These are phyloP conservation scores for Boletus coccyginus DNA, from an alignment of 768 basidiomycete species.

Conservation along the genomic window DNA sequence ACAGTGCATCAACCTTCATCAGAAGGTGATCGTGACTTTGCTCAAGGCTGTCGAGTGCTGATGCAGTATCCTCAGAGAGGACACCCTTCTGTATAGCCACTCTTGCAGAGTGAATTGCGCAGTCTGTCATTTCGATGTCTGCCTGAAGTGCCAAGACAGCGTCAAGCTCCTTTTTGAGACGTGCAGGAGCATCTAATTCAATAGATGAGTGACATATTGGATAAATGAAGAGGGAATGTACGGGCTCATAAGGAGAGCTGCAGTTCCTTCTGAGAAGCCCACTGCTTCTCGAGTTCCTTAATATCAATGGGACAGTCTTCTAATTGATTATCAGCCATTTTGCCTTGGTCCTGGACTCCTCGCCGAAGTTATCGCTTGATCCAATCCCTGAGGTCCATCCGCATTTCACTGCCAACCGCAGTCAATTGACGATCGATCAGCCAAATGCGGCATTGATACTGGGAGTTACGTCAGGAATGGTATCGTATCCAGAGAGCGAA, in stretches of 20 bases:
- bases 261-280: constrained; percentile 19
- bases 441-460: constrained; percentile 30
- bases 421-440: constrained; percentile 32
- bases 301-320: constrained; percentile 11
- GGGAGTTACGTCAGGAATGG: not conserved
- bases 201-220: too few relatives aligned
- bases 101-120: too few relatives aligned
- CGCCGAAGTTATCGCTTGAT: constrained; percentile 18
- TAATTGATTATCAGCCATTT: constrained; percentile 20
- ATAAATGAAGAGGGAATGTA: not conserved
- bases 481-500: too few relatives aligned
- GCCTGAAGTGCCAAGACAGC: too few relatives aligned
- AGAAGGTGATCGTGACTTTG: too few relatives aligned
- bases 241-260: not conserved
- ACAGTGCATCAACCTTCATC: too few relatives aligned
- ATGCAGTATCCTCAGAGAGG: too few relatives aligned
- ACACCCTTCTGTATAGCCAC: too few relatives aligned
- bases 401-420: not conserved
- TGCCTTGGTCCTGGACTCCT: constrained; percentile 12
- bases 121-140: too few relatives aligned
- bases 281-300: constrained; percentile 27
- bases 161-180: not conserved
- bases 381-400: constrained; percentile 26
- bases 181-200: not conserved
- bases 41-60: too few relatives aligned